phyloP scores from a whole-genome alignment of 169 alveolate species.

The Babesia microti region DNA sequence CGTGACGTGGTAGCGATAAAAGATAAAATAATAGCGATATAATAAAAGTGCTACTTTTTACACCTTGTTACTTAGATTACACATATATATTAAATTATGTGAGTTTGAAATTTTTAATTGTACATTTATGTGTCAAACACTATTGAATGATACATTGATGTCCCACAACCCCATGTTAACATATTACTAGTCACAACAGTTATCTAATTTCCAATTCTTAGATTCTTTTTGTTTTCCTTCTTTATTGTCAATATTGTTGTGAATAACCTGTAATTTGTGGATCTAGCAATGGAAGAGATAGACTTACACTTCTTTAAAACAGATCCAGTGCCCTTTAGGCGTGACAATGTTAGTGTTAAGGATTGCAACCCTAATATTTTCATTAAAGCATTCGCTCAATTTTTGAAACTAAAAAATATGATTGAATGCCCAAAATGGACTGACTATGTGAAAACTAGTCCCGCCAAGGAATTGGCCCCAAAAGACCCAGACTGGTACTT shows the following conservation, averaged over 20 bases:
- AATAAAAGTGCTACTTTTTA: too few relatives aligned
- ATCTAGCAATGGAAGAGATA: slow-evolving; percentile 9
- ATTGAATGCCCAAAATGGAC: slow-evolving; percentile 91
- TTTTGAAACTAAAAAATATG: slow-evolving; percentile 85
- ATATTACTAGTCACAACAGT: too few relatives aligned
- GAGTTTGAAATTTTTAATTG: too few relatives aligned
- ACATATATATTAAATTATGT: too few relatives aligned
- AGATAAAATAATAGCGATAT: too few relatives aligned
- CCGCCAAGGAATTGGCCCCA: slow-evolving; percentile 88
- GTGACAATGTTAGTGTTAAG: slow-evolving; percentile 73
- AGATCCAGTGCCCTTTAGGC: slow-evolving; percentile 56
- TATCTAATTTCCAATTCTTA: too few relatives aligned
- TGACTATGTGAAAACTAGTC: slow-evolving; percentile 85
- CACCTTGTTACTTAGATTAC: too few relatives aligned
- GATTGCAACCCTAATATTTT: slow-evolving; percentile 90
- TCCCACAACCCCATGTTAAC: too few relatives aligned
- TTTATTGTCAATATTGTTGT: not conserved
- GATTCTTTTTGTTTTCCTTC: too few relatives aligned
- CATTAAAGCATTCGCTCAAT: slow-evolving; percentile 85
- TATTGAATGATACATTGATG: too few relatives aligned
- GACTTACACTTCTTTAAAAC: slow-evolving; percentile 28
- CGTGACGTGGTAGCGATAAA: too few relatives aligned
- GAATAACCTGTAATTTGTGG: not conserved
- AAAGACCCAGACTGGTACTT: slow-evolving; percentile 91
- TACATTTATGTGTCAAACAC: too few relatives aligned